Percentiles rank a stretch among this genome's conserved stretches.
Evolutionary conservation across 352 stramenopile species (phyloP).

Genomic region (Lagenidium sp.): DNA sequence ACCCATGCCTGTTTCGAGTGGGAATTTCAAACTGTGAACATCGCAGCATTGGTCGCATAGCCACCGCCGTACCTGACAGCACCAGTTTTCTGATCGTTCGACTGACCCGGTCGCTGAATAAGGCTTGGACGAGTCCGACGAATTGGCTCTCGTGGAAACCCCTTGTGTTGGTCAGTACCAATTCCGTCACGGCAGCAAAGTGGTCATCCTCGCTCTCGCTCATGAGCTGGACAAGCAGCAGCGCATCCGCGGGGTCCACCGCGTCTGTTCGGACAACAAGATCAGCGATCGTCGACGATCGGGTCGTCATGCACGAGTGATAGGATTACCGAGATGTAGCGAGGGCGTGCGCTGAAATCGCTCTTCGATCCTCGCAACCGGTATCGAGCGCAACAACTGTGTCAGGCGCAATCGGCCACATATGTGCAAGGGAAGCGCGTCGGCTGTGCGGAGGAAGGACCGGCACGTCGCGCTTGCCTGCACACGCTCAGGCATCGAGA

Average conservation of each 20-base stretch:
- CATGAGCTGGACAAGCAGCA: no score
- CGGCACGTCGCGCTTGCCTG: conserved; percentile 2
- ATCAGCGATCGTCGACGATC: no score
- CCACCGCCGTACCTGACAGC: conserved; percentile 14
- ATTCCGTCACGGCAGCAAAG: conserved; percentile 19
- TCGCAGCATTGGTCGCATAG: not conserved
- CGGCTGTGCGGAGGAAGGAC: conserved; percentile 1
- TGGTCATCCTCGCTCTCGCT: conserved; percentile 18
- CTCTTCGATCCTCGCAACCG: not conserved
- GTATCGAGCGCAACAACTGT: not conserved
- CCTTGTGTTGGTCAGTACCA: not conserved
- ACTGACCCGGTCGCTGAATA: conserved; percentile 45
- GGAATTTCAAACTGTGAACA: not conserved
- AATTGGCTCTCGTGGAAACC: conserved; percentile 15
- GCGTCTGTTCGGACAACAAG: conserved; percentile 2
- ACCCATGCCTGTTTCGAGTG: conserved; percentile 15
- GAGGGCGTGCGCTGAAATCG: conserved; percentile 2
- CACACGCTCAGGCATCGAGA: conserved; percentile 5
- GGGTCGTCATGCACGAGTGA: no score
- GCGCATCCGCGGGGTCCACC: conserved; percentile 4
- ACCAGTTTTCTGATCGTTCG: conserved; percentile 19
- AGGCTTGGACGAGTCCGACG: conserved; percentile 32
- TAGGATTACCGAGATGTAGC: conserved; percentile 1
- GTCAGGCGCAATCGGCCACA: not conserved
- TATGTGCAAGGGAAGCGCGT: conserved; percentile 7